Evolutionary conservation across 2,329 filamentous ascomycete genomes (phyloP).

Genomic region (Xylaria polymorpha): DNA sequence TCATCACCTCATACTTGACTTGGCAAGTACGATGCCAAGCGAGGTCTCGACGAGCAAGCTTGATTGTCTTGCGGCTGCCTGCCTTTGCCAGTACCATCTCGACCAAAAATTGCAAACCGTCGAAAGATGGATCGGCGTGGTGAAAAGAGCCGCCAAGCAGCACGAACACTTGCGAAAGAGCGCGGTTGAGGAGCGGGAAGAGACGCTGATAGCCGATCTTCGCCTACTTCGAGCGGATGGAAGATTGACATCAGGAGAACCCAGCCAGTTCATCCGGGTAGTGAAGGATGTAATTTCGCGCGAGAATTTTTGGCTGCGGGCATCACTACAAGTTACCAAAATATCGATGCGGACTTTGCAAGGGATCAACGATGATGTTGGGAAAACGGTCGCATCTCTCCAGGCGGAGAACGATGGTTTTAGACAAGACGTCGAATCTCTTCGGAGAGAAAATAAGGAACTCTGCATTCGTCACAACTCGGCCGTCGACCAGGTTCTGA

Average conservation of each 20-base stretch:
- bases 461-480: background rate
- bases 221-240: background rate
- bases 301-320: background rate
- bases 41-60: background rate
- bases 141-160: background rate
- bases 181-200: background rate
- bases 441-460: background rate
- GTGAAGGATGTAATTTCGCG: background rate
- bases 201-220: background rate
- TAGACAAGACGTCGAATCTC: background rate
- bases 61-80: background rate
- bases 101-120: background rate
- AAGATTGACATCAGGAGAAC: background rate
- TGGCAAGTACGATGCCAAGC: conserved; percentile 1
- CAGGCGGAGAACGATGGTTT: background rate
- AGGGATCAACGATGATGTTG: background rate
- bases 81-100: background rate
- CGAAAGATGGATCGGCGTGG: background rate
- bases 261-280: background rate
- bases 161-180: background rate
- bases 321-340: background rate
- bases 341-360: no score
- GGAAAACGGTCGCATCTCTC: background rate
- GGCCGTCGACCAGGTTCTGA: background rate
- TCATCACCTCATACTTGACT: background rate